Conservation (phyloP, 345 rosid species). For the Citrus glauca region DNA sequence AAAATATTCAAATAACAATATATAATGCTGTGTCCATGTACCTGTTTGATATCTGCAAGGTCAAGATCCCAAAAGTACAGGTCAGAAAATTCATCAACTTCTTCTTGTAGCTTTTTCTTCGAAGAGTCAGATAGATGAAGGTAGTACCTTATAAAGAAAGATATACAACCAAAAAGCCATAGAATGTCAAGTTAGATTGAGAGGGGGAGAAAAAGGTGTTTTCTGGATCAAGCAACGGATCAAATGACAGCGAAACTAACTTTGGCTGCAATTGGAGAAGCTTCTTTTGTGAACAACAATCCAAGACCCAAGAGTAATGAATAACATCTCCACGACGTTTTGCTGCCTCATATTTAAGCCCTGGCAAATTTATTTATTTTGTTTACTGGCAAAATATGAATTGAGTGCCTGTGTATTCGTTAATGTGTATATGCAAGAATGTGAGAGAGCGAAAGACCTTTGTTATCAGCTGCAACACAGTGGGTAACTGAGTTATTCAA, state of each 20-base stretch:
- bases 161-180: not conserved
- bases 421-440: not conserved
- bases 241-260: constrained; percentile 37
- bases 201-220: not conserved
- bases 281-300: constrained; percentile 71
- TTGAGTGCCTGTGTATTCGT: not conserved
- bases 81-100: constrained; percentile 84
- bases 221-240: not conserved
- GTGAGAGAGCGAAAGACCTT: constrained; percentile 45
- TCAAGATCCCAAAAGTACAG: constrained; percentile 79
- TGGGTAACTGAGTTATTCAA: constrained; percentile 83
- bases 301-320: constrained; percentile 84
- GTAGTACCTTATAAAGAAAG: constrained; percentile 59
- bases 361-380: constrained; percentile 36
- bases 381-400: not conserved
- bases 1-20: not conserved
- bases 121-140: constrained; percentile 72
- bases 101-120: constrained; percentile 70
- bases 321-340: constrained; percentile 75
- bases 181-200: not conserved
- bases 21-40: constrained; percentile 15
- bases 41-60: constrained; percentile 80
- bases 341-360: constrained; percentile 86
- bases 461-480: constrained; percentile 88
- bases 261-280: constrained; percentile 85